Evolutionary conservation across 2,329 filamentous ascomycete genomes (phyloP).

Genomic region (Sporothrix brunneoviolacea): DNA sequence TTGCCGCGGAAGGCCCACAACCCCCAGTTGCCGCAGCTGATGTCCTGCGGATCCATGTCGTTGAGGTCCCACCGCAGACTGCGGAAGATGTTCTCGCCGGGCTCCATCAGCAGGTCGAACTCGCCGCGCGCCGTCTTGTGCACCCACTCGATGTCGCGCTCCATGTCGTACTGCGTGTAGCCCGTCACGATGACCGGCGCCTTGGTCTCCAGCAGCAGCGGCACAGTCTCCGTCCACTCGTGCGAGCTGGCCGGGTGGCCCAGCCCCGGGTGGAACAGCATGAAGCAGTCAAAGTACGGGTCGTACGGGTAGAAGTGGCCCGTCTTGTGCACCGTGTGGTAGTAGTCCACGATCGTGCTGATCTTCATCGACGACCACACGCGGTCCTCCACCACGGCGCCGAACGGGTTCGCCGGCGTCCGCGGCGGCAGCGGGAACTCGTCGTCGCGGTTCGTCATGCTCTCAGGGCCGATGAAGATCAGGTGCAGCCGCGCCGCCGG

Average conservation of each 20-base stretch:
- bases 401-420: conserved; percentile 82
- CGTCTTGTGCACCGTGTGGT: conserved; percentile 89
- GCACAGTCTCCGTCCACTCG: conserved; percentile 89
- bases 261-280: conserved; percentile 93
- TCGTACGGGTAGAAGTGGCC: conserved; percentile 91
- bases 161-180: conserved; percentile 93
- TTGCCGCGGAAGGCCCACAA: conserved; percentile 97
- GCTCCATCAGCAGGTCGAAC: conserved; percentile 85
- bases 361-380: conserved; percentile 90
- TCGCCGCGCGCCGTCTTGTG: conserved; percentile 78
- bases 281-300: conserved; percentile 96
- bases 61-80: conserved; percentile 96
- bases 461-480: conserved; percentile 91
- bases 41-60: conserved; percentile 86
- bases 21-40: conserved; percentile 95
- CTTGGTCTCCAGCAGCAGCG: conserved; percentile 88
- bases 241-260: conserved; percentile 89
- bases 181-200: conserved; percentile 90
- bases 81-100: conserved; percentile 88
- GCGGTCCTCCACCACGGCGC: conserved; percentile 87
- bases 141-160: conserved; percentile 87
- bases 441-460: conserved; percentile 86
- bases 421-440: conserved; percentile 88
- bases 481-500: conserved; percentile 85
- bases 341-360: conserved; percentile 96